Conservation (phyloP, 1,284 basidiomycete genomes). For the Cutaneotrichosporon sp. region DNA sequence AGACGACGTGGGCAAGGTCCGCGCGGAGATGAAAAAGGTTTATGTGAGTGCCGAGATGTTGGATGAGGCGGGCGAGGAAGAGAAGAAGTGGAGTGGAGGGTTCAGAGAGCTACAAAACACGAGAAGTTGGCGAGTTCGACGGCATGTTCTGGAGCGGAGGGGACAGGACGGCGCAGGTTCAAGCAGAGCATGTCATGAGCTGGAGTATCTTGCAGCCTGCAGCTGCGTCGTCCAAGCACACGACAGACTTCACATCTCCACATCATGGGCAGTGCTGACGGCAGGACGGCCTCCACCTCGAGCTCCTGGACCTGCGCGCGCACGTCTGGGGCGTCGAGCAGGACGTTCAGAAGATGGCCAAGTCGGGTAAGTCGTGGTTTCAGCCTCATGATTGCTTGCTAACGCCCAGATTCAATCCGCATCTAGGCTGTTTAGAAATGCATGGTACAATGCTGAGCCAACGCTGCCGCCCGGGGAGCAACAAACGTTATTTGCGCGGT, state of each 20-base stretch:
- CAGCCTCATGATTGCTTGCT: not conserved
- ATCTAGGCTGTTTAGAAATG: constrained; percentile 8
- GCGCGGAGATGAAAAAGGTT: constrained; percentile 77
- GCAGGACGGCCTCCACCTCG: constrained; percentile 49
- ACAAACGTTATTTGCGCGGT: too few relatives aligned
- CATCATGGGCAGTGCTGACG: constrained; percentile 7
- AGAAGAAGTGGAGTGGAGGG: not conserved
- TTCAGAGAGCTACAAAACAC: not conserved
- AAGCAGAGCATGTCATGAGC: too few relatives aligned
- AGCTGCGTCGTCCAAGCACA: too few relatives aligned
- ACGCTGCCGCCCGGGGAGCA: too few relatives aligned
- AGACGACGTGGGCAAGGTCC: constrained; percentile 68
- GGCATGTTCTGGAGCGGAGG: not conserved
- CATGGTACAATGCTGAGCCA: not conserved
- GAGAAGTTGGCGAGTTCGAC: not conserved
- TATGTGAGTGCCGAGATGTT: constrained; percentile 51
- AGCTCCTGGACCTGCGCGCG: constrained; percentile 46
- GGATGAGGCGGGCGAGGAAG: not conserved
- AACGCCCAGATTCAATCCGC: constrained; percentile 8
- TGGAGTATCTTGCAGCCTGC: too few relatives aligned
- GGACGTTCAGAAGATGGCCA: constrained; percentile 45
- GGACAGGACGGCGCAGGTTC: too few relatives aligned
- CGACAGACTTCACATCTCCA: too few relatives aligned
- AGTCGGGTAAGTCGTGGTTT: constrained; percentile 37
- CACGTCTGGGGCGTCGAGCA: constrained; percentile 51